Percentiles rank a stretch among this genome's conserved stretches.
These are phyloP conservation scores for Erodium trifolium DNA, from an alignment of 441 rosid species.

Conservation along the genomic window DNA sequence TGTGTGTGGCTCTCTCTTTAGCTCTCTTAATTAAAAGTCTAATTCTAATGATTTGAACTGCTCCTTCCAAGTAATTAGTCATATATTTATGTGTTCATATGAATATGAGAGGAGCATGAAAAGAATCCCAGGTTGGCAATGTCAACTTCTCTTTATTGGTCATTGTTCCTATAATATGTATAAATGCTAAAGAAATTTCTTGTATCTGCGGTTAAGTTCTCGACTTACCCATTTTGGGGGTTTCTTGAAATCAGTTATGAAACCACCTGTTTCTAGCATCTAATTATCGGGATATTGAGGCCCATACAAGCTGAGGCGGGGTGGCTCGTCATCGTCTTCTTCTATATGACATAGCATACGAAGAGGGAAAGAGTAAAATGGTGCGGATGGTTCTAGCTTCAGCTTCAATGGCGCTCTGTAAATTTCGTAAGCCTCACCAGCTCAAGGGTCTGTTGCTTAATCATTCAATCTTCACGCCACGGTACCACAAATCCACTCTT, in stretches of 20 bases:
- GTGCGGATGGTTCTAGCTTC: neutral
- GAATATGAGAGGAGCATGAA: constrained; percentile 15
- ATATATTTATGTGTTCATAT: neutral
- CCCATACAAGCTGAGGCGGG: neutral
- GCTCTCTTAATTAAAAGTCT: constrained; percentile 25
- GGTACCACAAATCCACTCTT: neutral
- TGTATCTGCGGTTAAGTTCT: no score
- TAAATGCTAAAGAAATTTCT: no score
- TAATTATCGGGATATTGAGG: neutral
- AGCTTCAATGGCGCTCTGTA: neutral
- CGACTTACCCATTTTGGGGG: no score
- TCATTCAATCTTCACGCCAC: neutral
- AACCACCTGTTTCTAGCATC: no score
- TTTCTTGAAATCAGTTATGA: no score
- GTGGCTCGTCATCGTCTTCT: neutral
- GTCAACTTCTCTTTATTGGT: no score
- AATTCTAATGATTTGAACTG: constrained; percentile 32
- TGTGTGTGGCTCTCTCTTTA: constrained; percentile 11
- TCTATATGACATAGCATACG: neutral
- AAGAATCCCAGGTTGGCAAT: constrained; percentile 58
- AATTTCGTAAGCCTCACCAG: neutral
- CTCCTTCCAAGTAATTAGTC: no score
- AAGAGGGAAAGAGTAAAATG: constrained; percentile 1
- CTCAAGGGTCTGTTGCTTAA: neutral
- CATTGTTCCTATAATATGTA: no score